Base-by-base conservation (phyloP, 257 asterid genomes). In the Jasminum sambac region DNA sequence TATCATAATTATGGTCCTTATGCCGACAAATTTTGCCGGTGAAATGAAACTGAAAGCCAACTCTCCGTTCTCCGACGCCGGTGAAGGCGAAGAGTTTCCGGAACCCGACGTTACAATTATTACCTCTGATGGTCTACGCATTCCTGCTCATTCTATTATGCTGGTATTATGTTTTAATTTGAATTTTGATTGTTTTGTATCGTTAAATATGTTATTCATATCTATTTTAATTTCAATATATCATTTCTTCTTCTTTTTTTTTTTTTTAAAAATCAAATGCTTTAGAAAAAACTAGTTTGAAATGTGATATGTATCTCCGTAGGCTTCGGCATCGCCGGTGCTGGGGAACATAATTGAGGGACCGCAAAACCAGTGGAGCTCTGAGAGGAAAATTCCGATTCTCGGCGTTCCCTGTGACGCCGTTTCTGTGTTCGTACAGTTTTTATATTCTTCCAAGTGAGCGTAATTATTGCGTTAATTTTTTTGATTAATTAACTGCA, bases 351-450 rank as follows among this genome's bases (percentile, higher is more conserved):
- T 93, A 8, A 72, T 90, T 7, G 90, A 86, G 82, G 72, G 82
- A 84, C 88, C 90, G 70, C 76, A 73, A 26, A 84, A 89, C 84
- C 80, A 68, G 66, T 80, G 83, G 78, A 80, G 76, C 68, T 39
- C 85, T 68, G 88, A 79, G 34, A 80, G 69, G 78, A 82, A 87
- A 12, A 75, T 93, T 74, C 74, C 89, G 23, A 86, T 93, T 8
- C 82, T 82, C 67, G 98, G 98, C 74, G 98, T 93, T 17, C 98
- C 98, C 0, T 79, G 83, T 84, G 95, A 87, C 68, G 96, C 98
- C 80, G 97, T 93, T 52, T 73, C 77, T 13, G 84, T 68, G 72
- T 93, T 90, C 86, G 55, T 90, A 70, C 89, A 80, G 72, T 87
- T 83, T 77, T 83, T 93, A 34, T 86, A 84, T 85, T 87, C 90